Percentiles rank a stretch among this genome's conserved stretches.
These are phyloP conservation scores for Metschnikowia peoriensis DNA, from an alignment of 805 yeast genomes.

Conservation along the genomic window DNA sequence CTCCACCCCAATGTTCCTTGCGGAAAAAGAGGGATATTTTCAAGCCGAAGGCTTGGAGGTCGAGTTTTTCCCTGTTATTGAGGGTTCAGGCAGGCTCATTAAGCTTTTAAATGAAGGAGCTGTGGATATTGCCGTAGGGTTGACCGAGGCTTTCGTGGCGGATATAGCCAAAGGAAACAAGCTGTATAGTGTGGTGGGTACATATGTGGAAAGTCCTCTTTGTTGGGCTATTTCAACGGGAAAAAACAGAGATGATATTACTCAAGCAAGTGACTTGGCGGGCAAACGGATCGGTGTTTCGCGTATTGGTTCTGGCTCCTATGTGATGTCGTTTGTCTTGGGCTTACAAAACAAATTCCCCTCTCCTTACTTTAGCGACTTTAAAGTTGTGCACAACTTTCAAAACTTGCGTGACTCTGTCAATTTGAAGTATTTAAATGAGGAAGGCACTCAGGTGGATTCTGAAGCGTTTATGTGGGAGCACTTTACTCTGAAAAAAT, in stretches of 20 bases:
- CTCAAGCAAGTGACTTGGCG: constrained; percentile 50
- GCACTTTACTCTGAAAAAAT: constrained; percentile 81
- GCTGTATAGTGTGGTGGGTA: constrained; percentile 66
- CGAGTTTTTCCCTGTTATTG: constrained; percentile 67
- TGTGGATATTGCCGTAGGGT: constrained; percentile 80
- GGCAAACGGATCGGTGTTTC: constrained; percentile 74
- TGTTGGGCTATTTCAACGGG: constrained; percentile 93
- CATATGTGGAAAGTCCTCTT: constrained; percentile 82
- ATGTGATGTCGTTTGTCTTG: constrained; percentile 85
- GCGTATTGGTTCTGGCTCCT: constrained; percentile 88
- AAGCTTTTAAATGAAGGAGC: constrained; percentile 61
- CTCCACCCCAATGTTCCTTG: constrained; percentile 80
- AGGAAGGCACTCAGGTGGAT: constrained; percentile 29
- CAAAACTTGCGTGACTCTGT: constrained; percentile 78
- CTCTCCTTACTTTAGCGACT: constrained; percentile 49
- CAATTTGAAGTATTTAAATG: constrained; percentile 44
- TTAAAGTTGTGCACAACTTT: constrained; percentile 64
- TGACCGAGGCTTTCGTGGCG: constrained; percentile 88
- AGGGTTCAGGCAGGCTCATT: constrained; percentile 87
- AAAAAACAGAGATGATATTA: constrained; percentile 51
- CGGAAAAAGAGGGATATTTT: constrained; percentile 58
- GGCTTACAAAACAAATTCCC: constrained; percentile 59
- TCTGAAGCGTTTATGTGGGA: constrained; percentile 97
- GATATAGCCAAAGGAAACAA: constrained; percentile 73
- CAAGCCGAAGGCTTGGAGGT: constrained; percentile 48